Base-by-base conservation (phyloP, 2,329 filamentous ascomycete genomes). In the Cladophialophora immunda region DNA sequence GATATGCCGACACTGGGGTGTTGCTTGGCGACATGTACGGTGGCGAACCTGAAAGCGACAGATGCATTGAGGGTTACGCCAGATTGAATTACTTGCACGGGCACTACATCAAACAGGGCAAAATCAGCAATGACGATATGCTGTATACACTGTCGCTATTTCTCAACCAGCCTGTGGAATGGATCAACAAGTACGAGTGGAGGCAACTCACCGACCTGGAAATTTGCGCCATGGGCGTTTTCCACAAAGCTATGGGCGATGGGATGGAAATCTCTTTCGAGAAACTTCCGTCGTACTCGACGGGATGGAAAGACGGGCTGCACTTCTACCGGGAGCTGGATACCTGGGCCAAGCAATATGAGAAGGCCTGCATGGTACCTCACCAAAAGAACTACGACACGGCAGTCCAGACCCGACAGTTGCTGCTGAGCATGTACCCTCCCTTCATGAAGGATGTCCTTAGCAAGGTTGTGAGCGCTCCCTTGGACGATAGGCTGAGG, bases 151-250 rank as follows among this genome's bases (percentile, higher is more conserved):
- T 91, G 0, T 81, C 83, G 13, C 76, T 92, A 0, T 92, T 92
- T 74, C 84, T 90, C 19, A 80, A 84, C 0, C 88, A 93, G 74
- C 90, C 91, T 0, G 77, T 86, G 32, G 81, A 84, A 15, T 93
- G 90, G 82, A 84, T 91, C 34, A 76, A 82, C 4, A 79, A 79
- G 5, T 91, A 88, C 72, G 92, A 94, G 75, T 94, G 91, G 91
- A 85, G 92, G 1, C 45, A 79, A 4, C 76, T 92, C 25, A 89
- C 84, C 17, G 86, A 89, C 0, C 82, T 93, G 77, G 92, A 94
- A 76, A 76, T 70, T 2, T 89, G 87, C 68, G 89, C 88, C 1
- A 76, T 88, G 45, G 86, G 84, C 22, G 86, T 85, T 1, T 85
- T 89, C 72, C 91, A 89, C 88, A 89, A 89, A 75, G 79, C 81